Evolutionary conservation across 2,329 filamentous ascomycete genomes (phyloP).

Genomic region (Hypoxylon sp.): DNA sequence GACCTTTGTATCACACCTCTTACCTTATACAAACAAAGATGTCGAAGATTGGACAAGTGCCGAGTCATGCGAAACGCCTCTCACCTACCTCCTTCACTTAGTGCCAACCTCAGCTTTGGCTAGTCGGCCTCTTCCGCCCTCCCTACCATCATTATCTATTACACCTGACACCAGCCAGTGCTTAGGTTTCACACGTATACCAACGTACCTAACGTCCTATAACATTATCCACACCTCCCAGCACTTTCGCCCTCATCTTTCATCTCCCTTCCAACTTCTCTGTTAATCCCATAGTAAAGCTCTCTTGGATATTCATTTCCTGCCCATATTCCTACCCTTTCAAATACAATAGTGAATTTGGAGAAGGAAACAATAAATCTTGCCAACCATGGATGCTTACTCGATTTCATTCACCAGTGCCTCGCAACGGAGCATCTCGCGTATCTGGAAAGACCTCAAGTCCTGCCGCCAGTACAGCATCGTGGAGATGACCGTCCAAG

Average conservation of each 20-base stretch:
- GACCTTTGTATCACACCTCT: slow-evolving; percentile 15
- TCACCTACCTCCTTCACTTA: slow-evolving; percentile 10
- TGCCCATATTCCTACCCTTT: slow-evolving; percentile 6
- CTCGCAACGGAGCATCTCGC: slow-evolving; percentile 60
- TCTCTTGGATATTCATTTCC: neutral
- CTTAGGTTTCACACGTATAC: slow-evolving; percentile 1
- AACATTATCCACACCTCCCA: slow-evolving; percentile 23
- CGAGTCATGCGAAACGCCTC: slow-evolving; percentile 29
- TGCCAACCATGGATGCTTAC: slow-evolving; percentile 65
- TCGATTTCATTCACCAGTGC: slow-evolving; percentile 64
- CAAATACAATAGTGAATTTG: slow-evolving; percentile 10
- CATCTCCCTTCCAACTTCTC: neutral
- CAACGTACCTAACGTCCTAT: slow-evolving; percentile 13
- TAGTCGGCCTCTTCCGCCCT: slow-evolving; percentile 14
- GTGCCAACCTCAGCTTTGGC: slow-evolving; percentile 12
- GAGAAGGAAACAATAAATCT: neutral
- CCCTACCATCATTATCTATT: slow-evolving; percentile 9
- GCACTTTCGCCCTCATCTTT: neutral
- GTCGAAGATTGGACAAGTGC: slow-evolving; percentile 34
- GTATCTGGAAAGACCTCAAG: slow-evolving; percentile 66
- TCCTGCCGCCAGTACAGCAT: slow-evolving; percentile 58
- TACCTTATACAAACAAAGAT: slow-evolving; percentile 28
- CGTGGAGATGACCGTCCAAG: slow-evolving; percentile 54
- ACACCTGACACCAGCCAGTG: slow-evolving; percentile 14
- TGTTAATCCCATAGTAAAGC: slow-evolving; percentile 8